Evolutionary conservation across 2,329 filamentous ascomycete species (phyloP), one percentile per base, ranked within the genome.

Genomic region (Xylaria sp.): DNA sequence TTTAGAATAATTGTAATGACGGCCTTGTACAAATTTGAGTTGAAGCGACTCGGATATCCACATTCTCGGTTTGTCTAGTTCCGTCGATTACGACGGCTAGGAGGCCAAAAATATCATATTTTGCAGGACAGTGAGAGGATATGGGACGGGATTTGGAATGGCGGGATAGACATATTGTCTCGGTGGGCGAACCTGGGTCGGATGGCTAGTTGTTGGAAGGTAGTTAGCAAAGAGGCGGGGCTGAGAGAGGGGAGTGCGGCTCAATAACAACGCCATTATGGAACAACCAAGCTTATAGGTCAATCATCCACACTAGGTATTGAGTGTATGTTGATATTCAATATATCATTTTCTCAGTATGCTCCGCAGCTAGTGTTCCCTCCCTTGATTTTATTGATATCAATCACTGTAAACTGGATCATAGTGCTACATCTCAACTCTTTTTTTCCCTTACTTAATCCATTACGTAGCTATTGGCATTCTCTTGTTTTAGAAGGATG

Each of bases 1-100:
- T 60, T 60, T 68, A 70, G 63, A 69, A 65, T 70, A 71, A 71
- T 71, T 65, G 27, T 71, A 71, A 71, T 71, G 63, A 67, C 50
- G 62, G 58, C 55, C 36, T 61, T 71, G 69, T 71, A 71, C 58
- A 70, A 70, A 69, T 5, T 65, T 67, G 51, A 66, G 60, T 53
- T 67, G 58, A 61, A 68, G 54, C 53, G 54, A 63, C 31, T 54
- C 63, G 60, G 57, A 65, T 49, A 68, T 15, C 54, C 51, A 39
- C n/a, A 36, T 5, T 6, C 6, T 36, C 38, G 15, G 17, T 25
- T 6, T 17, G 1, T 29, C 25, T 11, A 29, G 9, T n/a, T 33
- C 25, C 15, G 4, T 42, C 17, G 9, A 44, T 29, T n/a, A 38
- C 47, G 11, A 27, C 20, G 31, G 39, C 15, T 39, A 22, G 22